Percentiles rank a stretch among this genome's conserved stretches.
These are phyloP conservation scores for Cutaneotrichosporon cutaneum DNA, from an alignment of 1,284 basidiomycete genomes.

Conservation along the genomic window DNA sequence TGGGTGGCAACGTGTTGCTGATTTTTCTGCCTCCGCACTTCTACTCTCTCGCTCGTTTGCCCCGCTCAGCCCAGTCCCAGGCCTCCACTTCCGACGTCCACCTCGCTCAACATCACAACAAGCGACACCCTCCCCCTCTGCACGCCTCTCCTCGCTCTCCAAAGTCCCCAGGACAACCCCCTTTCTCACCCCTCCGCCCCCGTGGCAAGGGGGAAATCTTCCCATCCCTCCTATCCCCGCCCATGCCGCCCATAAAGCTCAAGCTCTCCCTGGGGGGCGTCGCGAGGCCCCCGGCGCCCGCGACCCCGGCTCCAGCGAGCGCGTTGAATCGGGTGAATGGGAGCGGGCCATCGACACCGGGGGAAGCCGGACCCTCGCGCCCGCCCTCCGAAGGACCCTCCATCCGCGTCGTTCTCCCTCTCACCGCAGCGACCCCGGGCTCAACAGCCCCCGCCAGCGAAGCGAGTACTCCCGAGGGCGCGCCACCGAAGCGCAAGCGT, in stretches of 20 bases:
- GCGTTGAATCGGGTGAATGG: neutral
- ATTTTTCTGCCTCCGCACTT: constrained; percentile 1
- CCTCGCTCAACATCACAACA: constrained; percentile 15
- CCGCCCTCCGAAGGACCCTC: neutral
- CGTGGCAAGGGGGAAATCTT: neutral
- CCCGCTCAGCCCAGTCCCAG: constrained; percentile 10
- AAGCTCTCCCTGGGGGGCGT: constrained; percentile 37
- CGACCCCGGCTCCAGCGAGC: neutral
- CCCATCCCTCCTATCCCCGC: neutral
- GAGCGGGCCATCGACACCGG: constrained; percentile 2
- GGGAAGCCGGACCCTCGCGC: neutral
- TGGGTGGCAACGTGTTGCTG: neutral
- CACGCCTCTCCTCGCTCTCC: neutral
- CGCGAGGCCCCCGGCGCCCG: constrained; percentile 4
- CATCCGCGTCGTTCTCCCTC: neutral
- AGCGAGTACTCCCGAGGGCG: constrained; percentile 15
- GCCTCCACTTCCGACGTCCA: constrained; percentile 52
- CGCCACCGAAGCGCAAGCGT: constrained; percentile 17
- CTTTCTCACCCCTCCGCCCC: neutral
- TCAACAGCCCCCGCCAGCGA: constrained; percentile 12
- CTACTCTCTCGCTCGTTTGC: neutral
- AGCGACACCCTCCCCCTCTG: neutral
- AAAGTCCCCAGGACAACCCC: neutral
- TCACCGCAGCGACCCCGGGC: constrained; percentile 15
- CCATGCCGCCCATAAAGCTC: constrained; percentile 41